Conservation (phyloP, 2,329 filamentous ascomycete genomes). For the Cladosporium sp. region DNA sequence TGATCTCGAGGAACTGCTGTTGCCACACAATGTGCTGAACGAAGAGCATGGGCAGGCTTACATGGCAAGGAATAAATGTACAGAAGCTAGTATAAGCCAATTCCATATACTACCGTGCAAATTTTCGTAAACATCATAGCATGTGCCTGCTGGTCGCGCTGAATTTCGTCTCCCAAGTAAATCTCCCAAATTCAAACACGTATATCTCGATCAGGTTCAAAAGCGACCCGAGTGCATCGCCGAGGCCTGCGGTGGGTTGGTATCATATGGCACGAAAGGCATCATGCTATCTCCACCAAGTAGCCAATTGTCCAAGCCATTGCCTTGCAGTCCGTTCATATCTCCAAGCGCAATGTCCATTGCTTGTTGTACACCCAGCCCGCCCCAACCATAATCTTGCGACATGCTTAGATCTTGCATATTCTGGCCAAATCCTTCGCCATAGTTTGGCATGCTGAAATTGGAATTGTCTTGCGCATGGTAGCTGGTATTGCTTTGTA, state of each 20-base stretch:
- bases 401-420: constrained; percentile 16
- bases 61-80: too few species aligned
- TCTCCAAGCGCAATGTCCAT: constrained; percentile 33
- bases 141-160: background rate
- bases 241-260: background rate
- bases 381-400: constrained; percentile 29
- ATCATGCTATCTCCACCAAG: constrained; percentile 23
- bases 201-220: background rate
- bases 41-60: too few species aligned
- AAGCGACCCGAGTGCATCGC: background rate
- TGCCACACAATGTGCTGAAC: too few species aligned
- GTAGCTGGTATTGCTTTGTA: background rate
- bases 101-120: too few species aligned
- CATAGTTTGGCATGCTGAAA: constrained; percentile 3
- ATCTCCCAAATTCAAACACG: background rate
- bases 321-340: constrained; percentile 29
- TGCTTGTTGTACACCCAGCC: constrained; percentile 30
- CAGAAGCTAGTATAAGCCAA: too few species aligned
- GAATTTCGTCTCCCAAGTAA: background rate
- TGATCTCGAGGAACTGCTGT: too few species aligned
- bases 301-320: constrained; percentile 30
- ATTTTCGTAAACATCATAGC: too few species aligned
- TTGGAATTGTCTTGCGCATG: background rate
- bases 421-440: background rate
- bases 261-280: constrained; percentile 8